A percentile compares a stretch with the other conserved stretches of the same genome.
phyloP scores from a whole-genome alignment of 1,139 yeast genomes.

The Yamadazyma diddensiae region DNA sequence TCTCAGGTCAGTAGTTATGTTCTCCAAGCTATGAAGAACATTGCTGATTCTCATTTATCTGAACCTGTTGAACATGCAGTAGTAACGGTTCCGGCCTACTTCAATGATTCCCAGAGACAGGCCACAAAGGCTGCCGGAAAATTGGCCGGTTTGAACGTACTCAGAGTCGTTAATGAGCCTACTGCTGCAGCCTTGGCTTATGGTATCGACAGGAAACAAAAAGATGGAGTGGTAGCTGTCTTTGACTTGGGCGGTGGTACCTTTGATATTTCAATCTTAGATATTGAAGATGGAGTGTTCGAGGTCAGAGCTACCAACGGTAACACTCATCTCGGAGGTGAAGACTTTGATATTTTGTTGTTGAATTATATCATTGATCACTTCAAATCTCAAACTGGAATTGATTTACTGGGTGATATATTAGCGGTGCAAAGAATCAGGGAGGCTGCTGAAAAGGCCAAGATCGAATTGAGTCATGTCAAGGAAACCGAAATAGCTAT shows the following conservation, averaged over 20 bases:
- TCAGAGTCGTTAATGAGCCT: constrained; percentile 75
- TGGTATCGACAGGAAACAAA: constrained; percentile 51
- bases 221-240: constrained; percentile 67
- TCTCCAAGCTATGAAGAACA: constrained; percentile 51
- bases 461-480: constrained; percentile 67
- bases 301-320: constrained; percentile 84
- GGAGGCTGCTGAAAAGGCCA: constrained; percentile 70
- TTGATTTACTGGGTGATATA: constrained; percentile 42
- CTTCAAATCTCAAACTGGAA: constrained; percentile 42
- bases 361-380: constrained; percentile 49
- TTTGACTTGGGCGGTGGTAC: constrained; percentile 86
- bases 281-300: constrained; percentile 78
- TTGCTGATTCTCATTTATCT: constrained; percentile 49
- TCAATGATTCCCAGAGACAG: constrained; percentile 74
- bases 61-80: constrained; percentile 56
- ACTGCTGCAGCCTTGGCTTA: constrained; percentile 83
- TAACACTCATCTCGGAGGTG: constrained; percentile 82
- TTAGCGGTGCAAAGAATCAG: constrained; percentile 63
- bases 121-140: constrained; percentile 75
- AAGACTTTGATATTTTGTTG: constrained; percentile 68
- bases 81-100: constrained; percentile 79
- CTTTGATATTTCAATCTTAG: constrained; percentile 74
- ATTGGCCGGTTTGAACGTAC: constrained; percentile 61
- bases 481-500: constrained; percentile 54
- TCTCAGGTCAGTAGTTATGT: constrained; percentile 55